Evolutionary conservation across 257 asterid genomes (phyloP).

Genomic region (Verbascum thapsus): DNA sequence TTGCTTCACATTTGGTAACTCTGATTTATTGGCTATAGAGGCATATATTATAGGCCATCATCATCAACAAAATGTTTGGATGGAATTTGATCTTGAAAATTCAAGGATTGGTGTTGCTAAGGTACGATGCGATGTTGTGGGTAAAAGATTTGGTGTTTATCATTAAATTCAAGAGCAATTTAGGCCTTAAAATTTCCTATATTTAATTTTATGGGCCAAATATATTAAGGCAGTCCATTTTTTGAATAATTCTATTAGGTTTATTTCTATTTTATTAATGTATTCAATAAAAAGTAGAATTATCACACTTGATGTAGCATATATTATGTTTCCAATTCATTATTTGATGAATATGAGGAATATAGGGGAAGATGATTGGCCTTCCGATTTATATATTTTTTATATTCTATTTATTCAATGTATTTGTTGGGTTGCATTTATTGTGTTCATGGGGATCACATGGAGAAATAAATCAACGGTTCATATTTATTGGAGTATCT

Average conservation of each 20-base stretch:
- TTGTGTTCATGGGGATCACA: neutral
- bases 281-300: too few species aligned
- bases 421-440: neutral
- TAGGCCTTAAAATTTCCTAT: too few species aligned
- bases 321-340: too few species aligned
- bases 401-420: neutral
- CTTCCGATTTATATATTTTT: too few species aligned
- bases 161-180: too few species aligned
- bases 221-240: too few species aligned
- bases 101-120: constrained; percentile 64
- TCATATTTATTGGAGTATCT: neutral
- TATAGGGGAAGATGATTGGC: too few species aligned
- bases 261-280: too few species aligned
- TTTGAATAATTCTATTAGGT: too few species aligned
- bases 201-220: too few species aligned
- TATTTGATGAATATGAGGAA: too few species aligned
- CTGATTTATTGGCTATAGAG: constrained; percentile 51
- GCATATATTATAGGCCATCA: constrained; percentile 64
- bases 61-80: constrained; percentile 74
- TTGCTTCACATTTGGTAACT: constrained; percentile 71
- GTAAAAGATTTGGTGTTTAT: constrained; percentile 39
- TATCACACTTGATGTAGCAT: too few species aligned
- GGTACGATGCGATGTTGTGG: constrained; percentile 47
- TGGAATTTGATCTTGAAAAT: constrained; percentile 62
- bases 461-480: neutral